Percentiles rank a stretch among this genome's conserved stretches.
Evolutionary conservation across 2,329 filamentous ascomycete species (phyloP).

Genomic region (Capronia epimyces): DNA sequence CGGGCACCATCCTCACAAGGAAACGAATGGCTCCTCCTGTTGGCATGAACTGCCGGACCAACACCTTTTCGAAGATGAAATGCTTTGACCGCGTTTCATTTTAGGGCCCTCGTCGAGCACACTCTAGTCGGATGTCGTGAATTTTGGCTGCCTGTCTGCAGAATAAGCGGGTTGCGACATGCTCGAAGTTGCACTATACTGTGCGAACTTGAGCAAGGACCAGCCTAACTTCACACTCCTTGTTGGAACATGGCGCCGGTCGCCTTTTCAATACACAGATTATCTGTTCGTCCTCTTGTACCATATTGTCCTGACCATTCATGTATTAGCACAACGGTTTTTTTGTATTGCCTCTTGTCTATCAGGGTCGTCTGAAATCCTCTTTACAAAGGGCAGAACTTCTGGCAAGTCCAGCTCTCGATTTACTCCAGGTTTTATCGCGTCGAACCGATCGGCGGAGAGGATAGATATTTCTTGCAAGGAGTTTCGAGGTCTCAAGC

Average conservation of each 20-base stretch:
- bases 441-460: too few species aligned
- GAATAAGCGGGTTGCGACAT: background rate
- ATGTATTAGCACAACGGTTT: background rate
- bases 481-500: too few species aligned
- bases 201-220: conserved; percentile 2
- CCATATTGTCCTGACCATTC: conserved; percentile 4
- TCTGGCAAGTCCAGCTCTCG: too few species aligned
- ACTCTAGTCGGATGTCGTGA: conserved; percentile 7
- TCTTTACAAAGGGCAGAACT: too few species aligned
- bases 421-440: too few species aligned
- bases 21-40: background rate
- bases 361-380: background rate
- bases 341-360: background rate
- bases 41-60: background rate
- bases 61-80: conserved; percentile 3
- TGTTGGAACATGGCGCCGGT: conserved; percentile 12
- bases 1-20: background rate
- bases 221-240: background rate
- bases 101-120: conserved; percentile 3
- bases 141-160: background rate
- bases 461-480: too few species aligned
- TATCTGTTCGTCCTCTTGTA: conserved; percentile 6
- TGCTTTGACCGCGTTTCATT: conserved; percentile 1
- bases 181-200: background rate
- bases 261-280: conserved; percentile 3